Conservation (phyloP, 805 yeast species). For the Pichia sporocuriosa region DNA sequence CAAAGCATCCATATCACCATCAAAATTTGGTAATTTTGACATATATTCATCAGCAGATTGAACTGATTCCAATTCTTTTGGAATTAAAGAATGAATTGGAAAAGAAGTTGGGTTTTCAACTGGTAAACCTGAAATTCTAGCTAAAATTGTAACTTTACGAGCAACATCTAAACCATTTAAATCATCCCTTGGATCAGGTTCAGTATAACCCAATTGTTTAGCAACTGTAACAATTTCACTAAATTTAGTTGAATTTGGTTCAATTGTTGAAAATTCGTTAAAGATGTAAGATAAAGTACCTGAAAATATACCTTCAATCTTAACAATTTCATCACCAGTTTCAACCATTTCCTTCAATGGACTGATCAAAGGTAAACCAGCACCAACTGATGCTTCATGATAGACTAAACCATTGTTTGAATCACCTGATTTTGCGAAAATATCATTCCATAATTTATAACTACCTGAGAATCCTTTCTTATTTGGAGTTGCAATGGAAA, state of each 20-base stretch:
- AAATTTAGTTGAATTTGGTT: conserved; percentile 58
- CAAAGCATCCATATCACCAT: conserved; percentile 66
- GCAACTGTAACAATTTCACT: conserved; percentile 88
- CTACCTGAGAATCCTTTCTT: conserved; percentile 92
- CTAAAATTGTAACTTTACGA: conserved; percentile 92
- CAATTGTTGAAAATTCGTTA: conserved; percentile 79
- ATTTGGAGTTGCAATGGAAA: conserved; percentile 96
- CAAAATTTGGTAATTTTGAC: conserved; percentile 75
- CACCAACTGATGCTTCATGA: conserved; percentile 99
- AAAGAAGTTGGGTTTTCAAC: conserved; percentile 86
- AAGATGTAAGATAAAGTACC: conserved; percentile 94
- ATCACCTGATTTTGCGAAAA: conserved; percentile 49
- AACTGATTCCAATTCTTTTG: conserved; percentile 71
- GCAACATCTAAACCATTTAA: conserved; percentile 98
- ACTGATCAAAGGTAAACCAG: conserved; percentile 91
- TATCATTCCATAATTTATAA: conserved; percentile 65
- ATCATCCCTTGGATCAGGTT: conserved; percentile 99
- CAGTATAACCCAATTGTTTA: conserved; percentile 89
- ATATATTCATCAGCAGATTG: conserved; percentile 72
- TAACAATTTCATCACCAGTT: conserved; percentile 90
- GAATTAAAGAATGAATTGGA: conserved; percentile 91
- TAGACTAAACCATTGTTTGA: conserved; percentile 71
- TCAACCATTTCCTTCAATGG: conserved; percentile 81
- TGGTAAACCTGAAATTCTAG: conserved; percentile 82
- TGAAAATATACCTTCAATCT: conserved; percentile 92